Evolutionary conservation across 225 moss, liverwort and hornwort species (phyloP), one percentile per base, ranked within the genome.

Genomic region (Pseudoscleropodium purum): DNA sequence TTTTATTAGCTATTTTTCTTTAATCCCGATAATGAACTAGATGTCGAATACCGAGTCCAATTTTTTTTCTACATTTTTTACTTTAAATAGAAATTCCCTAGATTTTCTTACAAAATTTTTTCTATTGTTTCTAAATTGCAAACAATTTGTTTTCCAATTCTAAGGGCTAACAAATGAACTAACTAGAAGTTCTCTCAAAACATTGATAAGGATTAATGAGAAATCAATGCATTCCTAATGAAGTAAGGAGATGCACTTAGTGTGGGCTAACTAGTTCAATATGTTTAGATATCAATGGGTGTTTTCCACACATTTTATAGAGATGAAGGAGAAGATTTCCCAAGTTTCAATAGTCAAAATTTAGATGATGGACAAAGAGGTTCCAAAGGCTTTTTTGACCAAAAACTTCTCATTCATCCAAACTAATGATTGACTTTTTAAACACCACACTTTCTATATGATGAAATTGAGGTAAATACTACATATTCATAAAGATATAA

Each of bases 121-220:
- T 12, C 3, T 0, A 0, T 12, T 19, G 7, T 47, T 75, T 47
- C 31, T 2, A 4, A 47, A 31, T 47, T 47, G 31, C 9, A 8
- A 19, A 0, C 2, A 15, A 3, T 3, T 18, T 30, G 15, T 31
- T 49, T 33, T 0, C 43, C 18, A 18, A 76, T 51, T 75, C 13
- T 2, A 13, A 0, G 0, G 0, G 13, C 13, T 34, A 34, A 21
- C 3, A 34, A 21, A 33, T 76, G 51, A 33, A 34, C 13, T 51
- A 51, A 76, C 2, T 0, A 1, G 4, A 3, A 2, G 3, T 49
- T 51, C 5, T 33, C 7, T 0, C 7, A 4, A 13, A 31, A 51
- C 7, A 20, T 33, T 51, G 5, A 0, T 20, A 33, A 75, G 13
- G 33, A 51, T 49, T 75, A 12, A 18, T 20, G 33, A 76, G 3